Evolutionary conservation across 2,329 filamentous ascomycete species (phyloP), one percentile per base, ranked within the genome.

Genomic region (Colletotrichum destructivum): DNA sequence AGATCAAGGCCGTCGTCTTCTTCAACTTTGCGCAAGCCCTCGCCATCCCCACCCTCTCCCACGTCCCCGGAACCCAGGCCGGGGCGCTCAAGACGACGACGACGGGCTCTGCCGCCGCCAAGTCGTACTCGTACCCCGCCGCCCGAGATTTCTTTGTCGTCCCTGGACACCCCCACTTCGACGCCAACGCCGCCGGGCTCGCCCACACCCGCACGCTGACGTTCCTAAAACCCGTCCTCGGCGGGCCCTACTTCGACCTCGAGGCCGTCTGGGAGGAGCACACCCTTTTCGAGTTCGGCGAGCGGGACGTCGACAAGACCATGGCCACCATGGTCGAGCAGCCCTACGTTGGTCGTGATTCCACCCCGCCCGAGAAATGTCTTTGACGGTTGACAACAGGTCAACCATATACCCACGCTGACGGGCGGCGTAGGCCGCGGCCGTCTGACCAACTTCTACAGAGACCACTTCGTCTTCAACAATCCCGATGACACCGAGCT

Each of bases 311-410:
- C 0, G 89, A 90, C 73, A 88, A 90, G 74, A 95, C 93, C 0
- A 95, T 95, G 93, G 86, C 85, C n/a, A 95, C 93, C 0, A 95
- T 95, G 93, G 92, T 94, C 2, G 86, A 91, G 59, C 90, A 94
- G 78, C 93, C 93, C 2, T 94, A 95, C 76, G 93, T 95, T 1
- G 95, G 70, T 44, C 31, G 15, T 18, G 26, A 6, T 54, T 16
- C 35, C 35, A 38, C 9, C 35, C 35, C 8, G 2, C 9, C 35
- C 35, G 9, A 11, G 18, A 4, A 15, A n/a, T 12, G 21, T 40
- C 35, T 15, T 18, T 56, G 54, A 56, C 31, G 18, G 38, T 47
- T 71, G n/a, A 71, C 3, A 1, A 35, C 13, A 72, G 70, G 70
- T 72, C 42, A 72, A 72, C 42, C 70, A 72, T 26, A 57, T 72